Base-by-base conservation (phyloP, 139 green algal genomes). In the Chlorokybus atmophyticus region DNA sequence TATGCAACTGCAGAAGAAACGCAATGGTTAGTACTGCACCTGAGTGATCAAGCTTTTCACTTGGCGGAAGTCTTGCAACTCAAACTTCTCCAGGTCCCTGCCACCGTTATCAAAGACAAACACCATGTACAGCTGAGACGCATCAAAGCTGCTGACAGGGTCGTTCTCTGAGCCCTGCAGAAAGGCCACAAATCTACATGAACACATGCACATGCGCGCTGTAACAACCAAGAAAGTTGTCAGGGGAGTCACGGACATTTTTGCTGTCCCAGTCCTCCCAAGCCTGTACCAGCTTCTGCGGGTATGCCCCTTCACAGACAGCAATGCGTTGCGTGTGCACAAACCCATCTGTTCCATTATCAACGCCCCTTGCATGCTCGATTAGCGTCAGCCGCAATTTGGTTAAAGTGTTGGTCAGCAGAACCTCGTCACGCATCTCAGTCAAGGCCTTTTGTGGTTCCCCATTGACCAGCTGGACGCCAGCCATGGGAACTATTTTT, bases 401-500 rank as follows among this genome's bases (percentile, higher is more conserved):
- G 57, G 4, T 59, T 26, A 65, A 4, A 3, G 23, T 35, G 21
- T 65, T 65, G 4, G 57, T 64, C 50, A 65, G 19, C 3, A 65
- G 25, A 4, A 65, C 57, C 48, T 65, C 57, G 4, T 14, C 47
- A 3, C 35, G 7, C 44, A 62, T 62, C 28, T 65, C 57, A 5
- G 29, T 21, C n/a, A n/a, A n/a, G n/a, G n/a, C 50, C 64, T 67
- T 73, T 62, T 94, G 84, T 0, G 54, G 29, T 26, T 78, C 79
- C 3, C 80, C 84, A 52, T 94, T 94, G 41, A 94, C 75, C 23
- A 77, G 48, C 44, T 63, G 47, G 2, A 56, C 40, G 7, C 88
- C 88, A 52, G 90, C 90, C 58, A 98, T 86, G n/a, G 90, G 90
- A 30, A 98, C 78, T 29, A 98, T 79, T 62, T 94, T 94, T 67